Evolutionary conservation across 2,329 filamentous ascomycete species (phyloP).

Genomic region (Pseudohalonectria lignicola): DNA sequence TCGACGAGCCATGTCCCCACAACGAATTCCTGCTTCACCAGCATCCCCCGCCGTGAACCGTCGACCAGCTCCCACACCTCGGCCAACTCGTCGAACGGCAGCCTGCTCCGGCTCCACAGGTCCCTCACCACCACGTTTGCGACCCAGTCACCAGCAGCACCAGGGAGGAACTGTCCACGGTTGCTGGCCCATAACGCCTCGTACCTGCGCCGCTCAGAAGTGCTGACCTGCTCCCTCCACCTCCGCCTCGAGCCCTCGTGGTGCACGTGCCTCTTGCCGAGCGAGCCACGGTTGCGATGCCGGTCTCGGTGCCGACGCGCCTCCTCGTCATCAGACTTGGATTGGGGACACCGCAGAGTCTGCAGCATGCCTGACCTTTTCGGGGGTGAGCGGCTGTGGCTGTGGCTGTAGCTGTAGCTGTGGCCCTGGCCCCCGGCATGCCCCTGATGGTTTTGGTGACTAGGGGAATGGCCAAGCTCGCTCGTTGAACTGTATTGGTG

Average conservation of each 20-base stretch:
- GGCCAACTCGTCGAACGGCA: conserved; percentile 57
- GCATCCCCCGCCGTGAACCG: conserved; percentile 35
- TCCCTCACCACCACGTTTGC: conserved; percentile 59
- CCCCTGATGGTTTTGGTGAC: too few relatives aligned
- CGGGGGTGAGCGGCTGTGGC: conserved; percentile 23
- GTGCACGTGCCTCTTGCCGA: conserved; percentile 56
- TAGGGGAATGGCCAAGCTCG: too few relatives aligned
- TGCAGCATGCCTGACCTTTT: conserved; percentile 47
- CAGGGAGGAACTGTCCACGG: conserved; percentile 40
- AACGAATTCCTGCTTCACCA: conserved; percentile 64
- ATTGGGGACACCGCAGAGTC: conserved; percentile 50
- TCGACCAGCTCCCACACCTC: conserved; percentile 73
- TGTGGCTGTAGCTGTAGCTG: background rate
- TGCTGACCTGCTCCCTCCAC: conserved; percentile 66
- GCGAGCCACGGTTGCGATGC: conserved; percentile 23
- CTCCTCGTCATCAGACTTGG: conserved; percentile 40
- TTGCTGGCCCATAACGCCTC: conserved; percentile 82
- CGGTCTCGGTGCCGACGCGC: conserved; percentile 38
- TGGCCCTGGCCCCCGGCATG: background rate
- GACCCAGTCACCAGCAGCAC: background rate
- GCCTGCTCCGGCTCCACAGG: conserved; percentile 61
- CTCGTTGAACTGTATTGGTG: too few relatives aligned
- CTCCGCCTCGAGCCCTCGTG: conserved; percentile 65
- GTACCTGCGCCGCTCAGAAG: conserved; percentile 66
- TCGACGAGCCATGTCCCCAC: conserved; percentile 78